phyloP scores from a whole-genome alignment of 306 rosid genomes.

The Luffa acutangula region DNA sequence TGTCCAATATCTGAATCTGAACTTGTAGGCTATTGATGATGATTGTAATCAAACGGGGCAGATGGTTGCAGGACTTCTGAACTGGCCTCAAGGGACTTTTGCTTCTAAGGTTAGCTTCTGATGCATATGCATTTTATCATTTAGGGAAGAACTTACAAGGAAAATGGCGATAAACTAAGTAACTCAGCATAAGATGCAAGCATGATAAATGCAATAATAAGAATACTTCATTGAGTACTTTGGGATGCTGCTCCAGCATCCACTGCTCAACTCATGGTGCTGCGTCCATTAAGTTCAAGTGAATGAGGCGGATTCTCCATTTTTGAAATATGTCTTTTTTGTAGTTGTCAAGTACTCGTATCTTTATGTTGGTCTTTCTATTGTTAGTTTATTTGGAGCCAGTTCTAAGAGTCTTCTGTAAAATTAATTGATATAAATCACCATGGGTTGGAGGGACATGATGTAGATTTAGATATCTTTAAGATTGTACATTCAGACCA shows the following conservation, averaged over 20 bases:
- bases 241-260: not conserved
- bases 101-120: slow-evolving; percentile 72
- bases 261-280: not conserved
- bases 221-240: not conserved
- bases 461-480: not conserved
- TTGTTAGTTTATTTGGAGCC: not conserved
- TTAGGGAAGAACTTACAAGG: not conserved
- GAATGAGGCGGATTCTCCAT: not conserved
- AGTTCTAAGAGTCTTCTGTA: not conserved
- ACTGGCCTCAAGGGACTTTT: slow-evolving; percentile 97
- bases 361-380: not conserved
- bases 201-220: not conserved
- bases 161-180: not conserved
- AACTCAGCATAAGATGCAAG: not conserved
- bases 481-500: not conserved
- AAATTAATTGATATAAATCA: not conserved
- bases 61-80: slow-evolving; percentile 86
- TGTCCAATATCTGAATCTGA: not conserved
- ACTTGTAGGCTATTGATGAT: slow-evolving; percentile 79
- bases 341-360: not conserved
- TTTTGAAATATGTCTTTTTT: not conserved
- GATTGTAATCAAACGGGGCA: slow-evolving; percentile 99
- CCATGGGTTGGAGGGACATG: not conserved
- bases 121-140: not conserved
- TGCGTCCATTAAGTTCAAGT: not conserved